Evolutionary conservation across 2,329 filamentous ascomycete genomes (phyloP), one percentile per base, ranked within the genome.

Genomic region (Hymenoscyphus salicellus): DNA sequence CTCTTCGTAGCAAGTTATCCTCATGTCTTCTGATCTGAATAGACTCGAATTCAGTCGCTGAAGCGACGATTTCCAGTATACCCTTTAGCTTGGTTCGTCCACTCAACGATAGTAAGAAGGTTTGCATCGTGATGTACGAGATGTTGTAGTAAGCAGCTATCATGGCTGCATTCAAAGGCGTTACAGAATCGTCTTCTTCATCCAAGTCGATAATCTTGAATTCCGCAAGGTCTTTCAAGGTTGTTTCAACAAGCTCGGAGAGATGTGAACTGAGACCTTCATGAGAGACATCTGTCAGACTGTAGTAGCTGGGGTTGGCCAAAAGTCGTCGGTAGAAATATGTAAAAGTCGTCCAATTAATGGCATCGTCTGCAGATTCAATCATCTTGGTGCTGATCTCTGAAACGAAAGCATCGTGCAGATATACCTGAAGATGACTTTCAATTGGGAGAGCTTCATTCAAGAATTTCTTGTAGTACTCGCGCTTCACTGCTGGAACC

Each of bases 121-220:
- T 99, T 79, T 99, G 94, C 93, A 99, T 99, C 2, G 95, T 99
- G 77, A 97, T 91, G 80, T 97, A 98, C 5, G 94, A 97, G 74
- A 99, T 97, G 78, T 97, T 98, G 84, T 99, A 99, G 83, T 99
- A 98, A 1, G 95, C 93, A 10, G 92, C 93, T 74, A 99, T 98
- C 91, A 97, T 97, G 70, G 95, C 95, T 2, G 94, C 91, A 77
- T 99, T 98, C 72, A 97, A 86, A 16, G 95, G 93, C 20, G 90
- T 86, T 55, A 98, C 89, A 0, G 88, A 89, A 72, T 96, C 94
- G 75, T 98, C 94, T 59, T 96, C 93, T 74, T 97, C 93, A 69
- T 98, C 94, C 58, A 97, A 86, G 72, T 98, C 93, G 70, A 99
- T 93, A 69, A 99, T 94, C 82, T 96, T 96, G 41, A 93, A 93